Base-by-base conservation (phyloP, 2,329 filamentous ascomycete genomes). In the Diaporthe amygdali region DNA sequence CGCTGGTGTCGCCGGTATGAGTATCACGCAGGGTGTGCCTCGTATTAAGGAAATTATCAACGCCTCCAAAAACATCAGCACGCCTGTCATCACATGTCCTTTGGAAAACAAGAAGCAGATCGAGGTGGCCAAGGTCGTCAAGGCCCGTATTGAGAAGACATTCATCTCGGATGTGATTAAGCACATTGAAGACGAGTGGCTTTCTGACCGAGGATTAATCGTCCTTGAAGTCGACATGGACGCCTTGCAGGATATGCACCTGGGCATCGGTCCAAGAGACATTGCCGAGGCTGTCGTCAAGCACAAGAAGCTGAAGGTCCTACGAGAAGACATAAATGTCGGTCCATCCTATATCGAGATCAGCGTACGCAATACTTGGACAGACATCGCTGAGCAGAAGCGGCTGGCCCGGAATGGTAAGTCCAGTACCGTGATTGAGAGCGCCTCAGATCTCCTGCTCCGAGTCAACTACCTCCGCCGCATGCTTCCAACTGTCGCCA, bases 11-110 rank as follows among this genome's bases (percentile, higher is more conserved):
- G 96, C 96, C 52, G 96, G 96, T 81, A 98, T 99, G 96, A 97
- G 94, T 88, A 97, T 99, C 79, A 99, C 96, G 0, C 94, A 98
- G 79, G 96, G 96, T 93, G 96, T 99, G 8, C 96, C 96, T 1
- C 96, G 96, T 91, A 99, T 99, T 86, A 99, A 99, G 84, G 96
- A 99, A 87, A 99, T 99, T 76, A 99, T 99, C 90, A 99, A 99
- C 83, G 96, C 96, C 7, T 97, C 95, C 10, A 97, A 95, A 80
- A 86, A 87, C 63, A 99, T 99, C 82, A 97, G 93, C 81, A 99
- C 96, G 0, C 96, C 96, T 0, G 93, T 99, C 79, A 97, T 99
- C 76, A 91, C 90, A 7, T 98, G 96, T 78, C 92, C 94, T 5
- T 86, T 98, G 6, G 88, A 94, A 74, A 96, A 95, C 78, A 90